A percentile compares a stretch with the other conserved stretches of the same genome.
Conservation (phyloP, 129 eudicot genomes). For the Helianthus tuberosus region DNA sequence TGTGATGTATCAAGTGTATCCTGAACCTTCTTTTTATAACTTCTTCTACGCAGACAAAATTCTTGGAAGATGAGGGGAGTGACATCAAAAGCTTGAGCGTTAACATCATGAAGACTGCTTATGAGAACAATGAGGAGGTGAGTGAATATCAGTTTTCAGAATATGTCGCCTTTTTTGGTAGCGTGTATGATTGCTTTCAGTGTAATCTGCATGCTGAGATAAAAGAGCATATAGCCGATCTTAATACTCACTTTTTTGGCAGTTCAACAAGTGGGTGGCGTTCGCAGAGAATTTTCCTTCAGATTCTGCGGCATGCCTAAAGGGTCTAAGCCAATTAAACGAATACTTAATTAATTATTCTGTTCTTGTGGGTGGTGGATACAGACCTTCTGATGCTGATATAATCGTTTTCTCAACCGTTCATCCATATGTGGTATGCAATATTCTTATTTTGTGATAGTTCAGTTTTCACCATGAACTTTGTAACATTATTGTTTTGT, state of each 20-base stretch:
- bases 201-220: conserved; percentile 4
- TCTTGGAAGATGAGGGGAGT: conserved; percentile 38
- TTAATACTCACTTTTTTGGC: conserved; percentile 32
- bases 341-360: conserved; percentile 56
- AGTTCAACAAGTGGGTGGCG: conserved; percentile 67
- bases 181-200: background rate
- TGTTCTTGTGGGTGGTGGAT: conserved; percentile 73
- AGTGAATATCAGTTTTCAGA: background rate
- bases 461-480: background rate
- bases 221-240: conserved; percentile 9
- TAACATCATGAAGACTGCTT: conserved; percentile 43
- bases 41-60: conserved; percentile 42
- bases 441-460: background rate
- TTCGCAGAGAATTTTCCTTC: conserved; percentile 59
- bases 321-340: conserved; percentile 57
- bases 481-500: background rate
- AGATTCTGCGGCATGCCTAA: conserved; percentile 45
- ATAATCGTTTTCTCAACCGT: conserved; percentile 57
- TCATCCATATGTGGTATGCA: conserved; percentile 76
- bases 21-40: background rate
- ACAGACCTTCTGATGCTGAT: conserved; percentile 60
- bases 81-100: conserved; percentile 59
- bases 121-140: conserved; percentile 51
- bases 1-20: conserved; percentile 4
- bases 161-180: background rate